These are phyloP conservation scores for Syncephalis fuscata DNA, from an alignment of 371 early-diverging fungal species.

Conservation along the genomic window DNA sequence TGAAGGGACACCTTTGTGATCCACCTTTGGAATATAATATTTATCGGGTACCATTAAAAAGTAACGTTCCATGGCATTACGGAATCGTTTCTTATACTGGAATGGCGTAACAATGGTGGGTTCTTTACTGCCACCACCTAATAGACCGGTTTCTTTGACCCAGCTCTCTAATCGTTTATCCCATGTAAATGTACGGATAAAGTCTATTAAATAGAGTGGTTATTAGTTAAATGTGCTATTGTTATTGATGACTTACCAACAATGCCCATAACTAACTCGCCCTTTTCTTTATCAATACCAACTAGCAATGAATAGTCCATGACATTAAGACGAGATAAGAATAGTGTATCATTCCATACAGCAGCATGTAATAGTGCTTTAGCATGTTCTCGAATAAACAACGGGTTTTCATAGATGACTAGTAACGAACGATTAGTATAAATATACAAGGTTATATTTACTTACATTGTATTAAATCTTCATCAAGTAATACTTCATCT, in stretches of 20 bases:
- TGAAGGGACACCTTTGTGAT: not conserved
- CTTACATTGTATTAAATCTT: constrained; percentile 74
- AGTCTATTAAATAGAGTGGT: constrained; percentile 38
- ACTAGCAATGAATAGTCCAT: constrained; percentile 94
- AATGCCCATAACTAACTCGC: constrained; percentile 81
- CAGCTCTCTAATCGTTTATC: constrained; percentile 89
- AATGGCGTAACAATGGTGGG: constrained; percentile 91
- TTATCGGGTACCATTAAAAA: constrained; percentile 62
- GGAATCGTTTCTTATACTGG: constrained; percentile 80
- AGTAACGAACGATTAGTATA: not conserved
- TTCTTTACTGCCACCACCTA: constrained; percentile 71
- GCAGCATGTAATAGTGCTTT: constrained; percentile 63
- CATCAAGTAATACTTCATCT: constrained; percentile 80
- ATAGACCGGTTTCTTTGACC: constrained; percentile 80
- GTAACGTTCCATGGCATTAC: constrained; percentile 81
- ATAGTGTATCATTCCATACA: constrained; percentile 77
- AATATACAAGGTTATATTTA: not conserved
- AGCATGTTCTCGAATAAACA: constrained; percentile 75
- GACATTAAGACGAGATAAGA: constrained; percentile 69
- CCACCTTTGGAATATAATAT: constrained; percentile 7
- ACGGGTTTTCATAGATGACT: constrained; percentile 38
- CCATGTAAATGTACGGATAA: constrained; percentile 92
- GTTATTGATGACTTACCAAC: constrained; percentile 37
- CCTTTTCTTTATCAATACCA: constrained; percentile 65
- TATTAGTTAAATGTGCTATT: not conserved